Conservation (phyloP, 2,329 filamentous ascomycete species). For the Ceratocystis eucalypticola region DNA sequence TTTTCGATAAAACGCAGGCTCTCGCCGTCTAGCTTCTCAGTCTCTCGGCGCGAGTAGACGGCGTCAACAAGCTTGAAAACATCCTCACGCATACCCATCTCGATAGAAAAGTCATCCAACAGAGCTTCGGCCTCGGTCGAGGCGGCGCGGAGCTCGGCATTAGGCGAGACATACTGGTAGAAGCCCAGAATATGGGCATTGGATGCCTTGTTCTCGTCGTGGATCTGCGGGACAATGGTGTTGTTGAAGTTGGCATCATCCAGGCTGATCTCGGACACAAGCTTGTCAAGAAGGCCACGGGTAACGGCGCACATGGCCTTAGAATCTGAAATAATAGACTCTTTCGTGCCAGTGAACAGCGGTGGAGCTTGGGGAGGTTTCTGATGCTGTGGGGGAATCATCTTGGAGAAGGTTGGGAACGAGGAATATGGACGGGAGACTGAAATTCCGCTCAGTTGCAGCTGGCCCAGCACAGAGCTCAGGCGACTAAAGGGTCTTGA, state of each 20-base stretch:
- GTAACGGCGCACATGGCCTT: conserved; percentile 51
- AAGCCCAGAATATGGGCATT: conserved; percentile 57
- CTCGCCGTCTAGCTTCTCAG: conserved; percentile 50
- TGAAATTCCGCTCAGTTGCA: conserved; percentile 31
- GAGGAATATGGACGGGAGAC: conserved; percentile 22
- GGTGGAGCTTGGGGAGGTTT: conserved; percentile 67
- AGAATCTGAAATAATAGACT: conserved; percentile 53
- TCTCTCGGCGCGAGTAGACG: conserved; percentile 37
- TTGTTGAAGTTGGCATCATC: conserved; percentile 41
- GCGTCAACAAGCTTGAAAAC: conserved; percentile 55
- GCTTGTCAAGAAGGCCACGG: conserved; percentile 50
- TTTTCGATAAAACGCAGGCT: conserved; percentile 61
- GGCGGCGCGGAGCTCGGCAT: conserved; percentile 56
- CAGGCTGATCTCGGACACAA: conserved; percentile 47
- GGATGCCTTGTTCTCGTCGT: conserved; percentile 53
- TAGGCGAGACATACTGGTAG: conserved; percentile 63
- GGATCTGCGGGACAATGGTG: conserved; percentile 53
- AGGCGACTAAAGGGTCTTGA: conserved; percentile 46
- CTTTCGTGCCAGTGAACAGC: conserved; percentile 60
- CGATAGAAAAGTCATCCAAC: conserved; percentile 64
- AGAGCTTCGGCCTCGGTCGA: conserved; percentile 64
- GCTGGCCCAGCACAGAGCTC: conserved; percentile 42
- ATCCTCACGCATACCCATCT: conserved; percentile 69
- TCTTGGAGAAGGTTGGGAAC: conserved; percentile 26
- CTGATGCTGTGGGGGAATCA: conserved; percentile 54